Base-by-base conservation (phyloP, 768 basidiomycete species). In the Lyophyllum shimeji region DNA sequence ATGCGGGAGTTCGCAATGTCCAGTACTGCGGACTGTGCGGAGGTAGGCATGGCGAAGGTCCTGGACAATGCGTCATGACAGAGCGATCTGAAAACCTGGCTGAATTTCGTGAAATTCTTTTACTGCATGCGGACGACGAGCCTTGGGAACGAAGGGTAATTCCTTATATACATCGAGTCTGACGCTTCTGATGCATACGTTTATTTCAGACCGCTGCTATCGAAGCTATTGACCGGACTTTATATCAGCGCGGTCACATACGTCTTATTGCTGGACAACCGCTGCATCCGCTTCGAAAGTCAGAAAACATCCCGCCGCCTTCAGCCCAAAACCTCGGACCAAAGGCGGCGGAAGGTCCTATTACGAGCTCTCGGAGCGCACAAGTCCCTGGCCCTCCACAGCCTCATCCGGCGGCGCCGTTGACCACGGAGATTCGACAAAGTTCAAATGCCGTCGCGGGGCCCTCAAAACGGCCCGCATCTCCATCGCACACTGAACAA, bases 61-160 rank as follows among this genome's bases (percentile, higher is more conserved):
- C 63, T 9, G 73, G 72, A 24, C 63, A 76, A 52, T 93, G 90
- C 64, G 65, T 65, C 21, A 89, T 93, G 90, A 82, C 81, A 7
- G 78, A 85, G 21, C 76, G 72, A 48, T 82, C 87, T 17, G 78
- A 82, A 53, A 83, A 90, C 65, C 74, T 93, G 20, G 80, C 82
- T 12, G 83, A 89, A 61, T 91, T 84, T 63, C 82, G 90, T 43
- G 75, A 79, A 45, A 84, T 90, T 72, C 69, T 92, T 34, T 69
- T 91, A 58, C 68, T 80, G 25, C 77, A 87, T 58, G 75, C 79
- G n/a, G 78, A 81, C 15, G 84, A 85, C 60, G 90, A 93, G 60
- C 75, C 87, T 43, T 77, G 81, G 63, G 83, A 87, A 65, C 76
- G 79, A 34, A 75, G 89, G 62, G 90, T 89, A 69, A 74, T 54